A percentile compares a stretch with the other conserved stretches of the same genome.
phyloP scores from a whole-genome alignment of 1,139 yeast species.

The Hyphopichia buzzinii region DNA sequence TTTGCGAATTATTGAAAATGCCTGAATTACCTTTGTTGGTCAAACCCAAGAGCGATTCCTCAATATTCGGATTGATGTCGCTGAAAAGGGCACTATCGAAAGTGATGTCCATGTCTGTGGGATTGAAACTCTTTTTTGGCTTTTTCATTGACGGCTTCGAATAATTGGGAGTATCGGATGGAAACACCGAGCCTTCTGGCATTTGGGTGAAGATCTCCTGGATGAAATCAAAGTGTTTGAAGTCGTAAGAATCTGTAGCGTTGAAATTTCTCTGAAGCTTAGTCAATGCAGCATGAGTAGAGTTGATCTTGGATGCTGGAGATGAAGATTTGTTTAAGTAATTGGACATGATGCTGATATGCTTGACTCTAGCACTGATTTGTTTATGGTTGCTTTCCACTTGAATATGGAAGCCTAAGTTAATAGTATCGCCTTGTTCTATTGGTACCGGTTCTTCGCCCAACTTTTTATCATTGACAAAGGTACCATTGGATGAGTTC shows the following conservation, averaged over 20 bases:
- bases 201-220: slow-evolving; percentile 31
- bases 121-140: slow-evolving; percentile 3
- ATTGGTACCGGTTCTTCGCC: slow-evolving; percentile 64
- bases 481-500: slow-evolving; percentile 93
- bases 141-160: slow-evolving; percentile 2
- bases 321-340: slow-evolving; percentile 8
- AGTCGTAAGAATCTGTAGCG: slow-evolving; percentile 25
- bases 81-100: slow-evolving; percentile 81
- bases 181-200: slow-evolving; percentile 5
- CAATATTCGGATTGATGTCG: slow-evolving; percentile 62
- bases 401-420: slow-evolving; percentile 90
- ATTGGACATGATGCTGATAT: slow-evolving; percentile 58
- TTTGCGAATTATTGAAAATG: slow-evolving; percentile 59
- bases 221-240: slow-evolving; percentile 44
- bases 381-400: slow-evolving; percentile 80
- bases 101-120: slow-evolving; percentile 16
- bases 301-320: background rate
- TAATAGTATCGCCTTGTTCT: slow-evolving; percentile 73
- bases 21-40: slow-evolving; percentile 59
- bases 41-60: slow-evolving; percentile 58
- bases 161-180: background rate
- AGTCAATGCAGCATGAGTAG: background rate
- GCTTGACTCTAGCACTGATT: slow-evolving; percentile 77
- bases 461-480: slow-evolving; percentile 72
- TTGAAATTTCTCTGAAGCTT: slow-evolving; percentile 8